Conservation (phyloP, 2,329 filamentous ascomycete genomes). For the Mycosphaerella sp. region DNA sequence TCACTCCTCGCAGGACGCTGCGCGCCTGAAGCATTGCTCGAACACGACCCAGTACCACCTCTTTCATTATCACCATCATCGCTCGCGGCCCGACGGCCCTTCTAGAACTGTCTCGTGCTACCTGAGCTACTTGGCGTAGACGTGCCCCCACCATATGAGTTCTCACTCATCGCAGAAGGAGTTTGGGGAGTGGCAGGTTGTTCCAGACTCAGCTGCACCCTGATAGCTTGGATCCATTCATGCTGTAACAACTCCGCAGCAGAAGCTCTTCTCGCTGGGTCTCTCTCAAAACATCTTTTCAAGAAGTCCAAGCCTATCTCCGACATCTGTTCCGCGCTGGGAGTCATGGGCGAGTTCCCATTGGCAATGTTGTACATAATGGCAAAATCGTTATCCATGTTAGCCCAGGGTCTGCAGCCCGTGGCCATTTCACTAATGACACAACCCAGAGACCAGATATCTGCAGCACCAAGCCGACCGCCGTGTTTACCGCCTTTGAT, state of each 20-base stretch:
- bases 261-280: slow-evolving; percentile 70
- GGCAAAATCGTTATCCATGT: slow-evolving; percentile 96
- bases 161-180: slow-evolving; percentile 23
- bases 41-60: not conserved
- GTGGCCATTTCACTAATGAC: slow-evolving; percentile 98
- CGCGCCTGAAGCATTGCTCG: not conserved
- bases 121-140: slow-evolving; percentile 12
- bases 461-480: slow-evolving; percentile 77
- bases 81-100: slow-evolving; percentile 2
- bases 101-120: slow-evolving; percentile 10
- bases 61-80: not conserved
- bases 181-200: slow-evolving; percentile 39
- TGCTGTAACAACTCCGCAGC: slow-evolving; percentile 89
- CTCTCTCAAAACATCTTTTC: slow-evolving; percentile 75
- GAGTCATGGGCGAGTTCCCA: slow-evolving; percentile 84
- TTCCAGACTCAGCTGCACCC: slow-evolving; percentile 43
- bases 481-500: slow-evolving; percentile 83
- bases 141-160: slow-evolving; percentile 12
- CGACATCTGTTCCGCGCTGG: slow-evolving; percentile 75
- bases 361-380: slow-evolving; percentile 99
- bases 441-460: slow-evolving; percentile 95
- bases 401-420: slow-evolving; percentile 87
- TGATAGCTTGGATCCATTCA: slow-evolving; percentile 65
- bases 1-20: not conserved
- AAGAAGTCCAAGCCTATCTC: slow-evolving; percentile 82